Evolutionary conservation across 495 filamentous ascomycete genomes (phyloP).

Genomic region (Penicillium crystallinum): DNA sequence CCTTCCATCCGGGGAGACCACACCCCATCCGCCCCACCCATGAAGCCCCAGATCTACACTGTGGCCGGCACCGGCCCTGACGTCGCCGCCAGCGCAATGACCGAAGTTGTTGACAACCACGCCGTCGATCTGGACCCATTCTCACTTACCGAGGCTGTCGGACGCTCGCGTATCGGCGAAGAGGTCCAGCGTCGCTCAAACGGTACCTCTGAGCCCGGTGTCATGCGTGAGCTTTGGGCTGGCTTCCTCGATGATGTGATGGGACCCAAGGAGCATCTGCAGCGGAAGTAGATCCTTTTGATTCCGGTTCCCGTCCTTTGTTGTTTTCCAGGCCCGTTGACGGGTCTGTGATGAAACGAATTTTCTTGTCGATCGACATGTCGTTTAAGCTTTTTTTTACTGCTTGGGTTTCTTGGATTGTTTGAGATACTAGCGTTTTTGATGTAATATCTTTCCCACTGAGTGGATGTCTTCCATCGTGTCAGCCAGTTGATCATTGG

Average conservation of each 20-base stretch:
- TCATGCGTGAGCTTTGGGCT: constrained; percentile 46
- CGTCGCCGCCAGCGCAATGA: constrained; percentile 50
- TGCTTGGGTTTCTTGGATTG: neutral
- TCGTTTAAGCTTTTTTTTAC: neutral
- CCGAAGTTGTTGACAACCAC: constrained; percentile 55
- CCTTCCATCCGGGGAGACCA: constrained; percentile 24
- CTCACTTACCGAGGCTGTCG: constrained; percentile 49
- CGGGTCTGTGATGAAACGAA: constrained; percentile 9
- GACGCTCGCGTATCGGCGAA: constrained; percentile 37
- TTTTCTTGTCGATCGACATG: constrained; percentile 6
- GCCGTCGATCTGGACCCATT: constrained; percentile 53
- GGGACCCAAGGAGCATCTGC: constrained; percentile 33
- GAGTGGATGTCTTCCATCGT: neutral
- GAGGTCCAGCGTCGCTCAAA: constrained; percentile 27
- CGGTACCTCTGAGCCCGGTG: constrained; percentile 26
- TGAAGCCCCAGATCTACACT: constrained; percentile 55
- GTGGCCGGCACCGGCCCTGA: constrained; percentile 48
- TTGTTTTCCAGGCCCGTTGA: constrained; percentile 7
- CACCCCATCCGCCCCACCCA: constrained; percentile 28
- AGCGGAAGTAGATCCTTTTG: constrained; percentile 17
- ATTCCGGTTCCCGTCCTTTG: neutral
- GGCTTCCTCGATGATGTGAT: constrained; percentile 58
- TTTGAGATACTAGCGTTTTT: constrained; percentile 3
- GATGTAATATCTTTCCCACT: neutral
- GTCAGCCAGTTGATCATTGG: neutral